phyloP scores from a whole-genome alignment of 352 stramenopile genomes.

The Globisporangium parvum region DNA sequence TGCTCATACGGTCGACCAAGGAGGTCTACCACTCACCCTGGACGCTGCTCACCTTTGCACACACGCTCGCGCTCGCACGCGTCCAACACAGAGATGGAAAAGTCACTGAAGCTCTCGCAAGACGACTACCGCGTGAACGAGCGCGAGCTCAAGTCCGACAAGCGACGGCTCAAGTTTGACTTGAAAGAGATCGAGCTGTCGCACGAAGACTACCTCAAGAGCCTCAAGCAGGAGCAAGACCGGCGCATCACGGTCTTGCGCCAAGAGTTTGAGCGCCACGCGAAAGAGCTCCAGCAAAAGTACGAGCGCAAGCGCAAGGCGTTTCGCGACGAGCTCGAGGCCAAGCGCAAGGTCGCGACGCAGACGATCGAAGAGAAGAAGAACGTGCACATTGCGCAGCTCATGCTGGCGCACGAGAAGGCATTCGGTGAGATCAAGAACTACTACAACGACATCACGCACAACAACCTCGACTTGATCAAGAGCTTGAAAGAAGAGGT shows the following conservation, averaged over 20 bases:
- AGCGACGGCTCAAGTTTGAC: conserved; percentile 82
- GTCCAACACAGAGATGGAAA: conserved; percentile 56
- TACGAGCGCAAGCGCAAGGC: conserved; percentile 79
- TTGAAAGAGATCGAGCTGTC: conserved; percentile 90
- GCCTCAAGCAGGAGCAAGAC: conserved; percentile 91
- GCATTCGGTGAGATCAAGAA: conserved; percentile 95
- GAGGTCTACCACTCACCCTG: neutral
- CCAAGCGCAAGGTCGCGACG: conserved; percentile 77
- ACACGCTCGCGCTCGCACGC: neutral
- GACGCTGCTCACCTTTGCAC: too few relatives aligned
- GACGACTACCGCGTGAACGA: conserved; percentile 88
- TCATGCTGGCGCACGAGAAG: conserved; percentile 93
- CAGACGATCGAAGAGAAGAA: conserved; percentile 90
- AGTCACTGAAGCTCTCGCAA: conserved; percentile 86
- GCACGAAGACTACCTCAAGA: conserved; percentile 91
- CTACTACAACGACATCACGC: conserved; percentile 97
- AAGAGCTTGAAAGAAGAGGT: conserved; percentile 95
- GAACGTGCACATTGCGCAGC: conserved; percentile 87
- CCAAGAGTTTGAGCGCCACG: conserved; percentile 89
- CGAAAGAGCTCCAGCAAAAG: conserved; percentile 88
- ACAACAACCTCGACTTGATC: conserved; percentile 97
- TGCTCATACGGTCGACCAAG: neutral
- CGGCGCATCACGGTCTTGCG: conserved; percentile 86
- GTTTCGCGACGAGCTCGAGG: conserved; percentile 81
- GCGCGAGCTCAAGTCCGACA: conserved; percentile 87